A percentile compares a stretch with the other conserved stretches of the same genome.
These are phyloP conservation scores for Fonsecaea nubica DNA, from an alignment of 2,329 filamentous ascomycete genomes.

Conservation along the genomic window DNA sequence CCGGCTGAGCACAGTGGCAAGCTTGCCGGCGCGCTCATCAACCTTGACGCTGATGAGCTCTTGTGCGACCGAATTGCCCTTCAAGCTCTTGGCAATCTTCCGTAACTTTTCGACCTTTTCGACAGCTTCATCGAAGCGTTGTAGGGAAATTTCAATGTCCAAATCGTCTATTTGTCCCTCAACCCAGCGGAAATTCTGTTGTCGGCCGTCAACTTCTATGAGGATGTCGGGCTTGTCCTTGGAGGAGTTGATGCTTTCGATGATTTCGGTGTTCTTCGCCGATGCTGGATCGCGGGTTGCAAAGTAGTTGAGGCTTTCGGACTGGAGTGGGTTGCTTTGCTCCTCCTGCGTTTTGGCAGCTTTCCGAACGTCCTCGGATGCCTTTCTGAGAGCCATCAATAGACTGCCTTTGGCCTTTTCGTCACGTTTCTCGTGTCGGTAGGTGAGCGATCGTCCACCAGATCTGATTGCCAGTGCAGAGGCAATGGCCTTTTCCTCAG, in stretches of 20 bases:
- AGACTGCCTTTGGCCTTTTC: slow-evolving; percentile 79
- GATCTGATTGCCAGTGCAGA: slow-evolving; percentile 92
- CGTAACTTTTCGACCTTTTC: slow-evolving; percentile 83
- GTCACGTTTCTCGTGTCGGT: slow-evolving; percentile 83
- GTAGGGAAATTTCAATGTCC: slow-evolving; percentile 92
- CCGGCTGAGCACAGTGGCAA: slow-evolving; percentile 77
- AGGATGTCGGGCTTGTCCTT: slow-evolving; percentile 77
- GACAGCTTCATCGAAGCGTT: slow-evolving; percentile 85
- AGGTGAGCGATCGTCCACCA: slow-evolving; percentile 90
- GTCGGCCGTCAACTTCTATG: slow-evolving; percentile 94
- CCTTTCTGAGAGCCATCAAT: slow-evolving; percentile 88
- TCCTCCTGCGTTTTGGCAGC: slow-evolving; percentile 85
- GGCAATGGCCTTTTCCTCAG: slow-evolving; percentile 67
- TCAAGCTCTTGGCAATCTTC: slow-evolving; percentile 76
- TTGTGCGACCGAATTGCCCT: slow-evolving; percentile 84
- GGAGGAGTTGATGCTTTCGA: slow-evolving; percentile 77
- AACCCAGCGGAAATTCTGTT: slow-evolving; percentile 94
- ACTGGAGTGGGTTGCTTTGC: slow-evolving; percentile 75
- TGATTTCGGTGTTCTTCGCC: slow-evolving; percentile 77
- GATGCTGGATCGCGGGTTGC: slow-evolving; percentile 77
- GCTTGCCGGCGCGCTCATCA: slow-evolving; percentile 78
- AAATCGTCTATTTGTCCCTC: slow-evolving; percentile 94
- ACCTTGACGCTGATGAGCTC: slow-evolving; percentile 92
- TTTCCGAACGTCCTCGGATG: slow-evolving; percentile 88
- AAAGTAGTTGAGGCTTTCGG: slow-evolving; percentile 81